These are phyloP conservation scores for Clonostachys chloroleuca DNA, from an alignment of 2,329 filamentous ascomycete species.

Conservation along the genomic window DNA sequence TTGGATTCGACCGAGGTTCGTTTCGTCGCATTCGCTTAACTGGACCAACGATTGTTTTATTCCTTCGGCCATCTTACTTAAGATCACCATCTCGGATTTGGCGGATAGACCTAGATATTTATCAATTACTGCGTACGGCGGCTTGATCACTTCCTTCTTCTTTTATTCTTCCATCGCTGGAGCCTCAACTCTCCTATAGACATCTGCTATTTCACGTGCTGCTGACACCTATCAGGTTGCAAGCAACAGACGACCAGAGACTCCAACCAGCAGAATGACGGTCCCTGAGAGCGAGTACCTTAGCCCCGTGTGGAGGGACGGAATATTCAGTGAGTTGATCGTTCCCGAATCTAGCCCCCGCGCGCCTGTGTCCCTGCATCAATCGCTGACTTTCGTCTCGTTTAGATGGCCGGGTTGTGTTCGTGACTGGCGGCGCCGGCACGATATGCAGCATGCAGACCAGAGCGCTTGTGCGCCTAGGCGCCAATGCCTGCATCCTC, in stretches of 20 bases:
- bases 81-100: too few species aligned
- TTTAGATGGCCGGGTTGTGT: slow-evolving; percentile 79
- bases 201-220: neutral
- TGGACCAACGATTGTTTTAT: too few species aligned
- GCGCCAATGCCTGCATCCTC: slow-evolving; percentile 90
- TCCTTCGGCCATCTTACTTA: too few species aligned
- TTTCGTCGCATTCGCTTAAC: too few species aligned
- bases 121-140: too few species aligned
- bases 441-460: slow-evolving; percentile 95
- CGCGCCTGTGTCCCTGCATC: neutral
- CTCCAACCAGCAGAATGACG: slow-evolving; percentile 47
- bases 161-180: too few species aligned
- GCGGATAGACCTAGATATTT: too few species aligned
- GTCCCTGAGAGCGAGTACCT: slow-evolving; percentile 71
- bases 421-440: slow-evolving; percentile 92
- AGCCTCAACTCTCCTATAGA: too few species aligned
- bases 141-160: too few species aligned
- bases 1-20: too few species aligned
- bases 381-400: neutral
- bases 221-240: neutral
- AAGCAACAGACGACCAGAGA: slow-evolving; percentile 3
- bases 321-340: slow-evolving; percentile 67
- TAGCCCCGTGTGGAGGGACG: slow-evolving; percentile 80
- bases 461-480: slow-evolving; percentile 82
- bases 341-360: neutral